These are phyloP conservation scores for Selenicereus undatus DNA, from an alignment of 148 eudicot species.

Conservation along the genomic window DNA sequence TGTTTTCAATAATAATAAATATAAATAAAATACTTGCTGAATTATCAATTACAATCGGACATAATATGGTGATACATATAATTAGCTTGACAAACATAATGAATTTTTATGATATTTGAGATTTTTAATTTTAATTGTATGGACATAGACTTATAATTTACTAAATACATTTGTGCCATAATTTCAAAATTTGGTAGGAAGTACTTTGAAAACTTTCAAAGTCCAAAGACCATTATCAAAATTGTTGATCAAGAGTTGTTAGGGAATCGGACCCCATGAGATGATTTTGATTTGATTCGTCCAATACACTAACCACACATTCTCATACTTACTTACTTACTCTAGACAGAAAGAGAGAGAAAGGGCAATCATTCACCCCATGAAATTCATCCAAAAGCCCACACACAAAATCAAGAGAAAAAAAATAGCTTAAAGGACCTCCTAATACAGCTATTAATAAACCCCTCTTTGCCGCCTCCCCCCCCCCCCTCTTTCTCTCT, in stretches of 20 bases:
- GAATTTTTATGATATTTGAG: too few relatives aligned
- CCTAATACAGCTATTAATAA: background rate
- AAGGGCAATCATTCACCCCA: slow-evolving; percentile 39
- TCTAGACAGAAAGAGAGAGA: slow-evolving; percentile 28
- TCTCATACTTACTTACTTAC: background rate
- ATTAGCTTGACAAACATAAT: too few relatives aligned
- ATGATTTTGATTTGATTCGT: slow-evolving; percentile 7
- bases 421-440: background rate
- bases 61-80: too few relatives aligned
- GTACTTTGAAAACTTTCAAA: background rate
- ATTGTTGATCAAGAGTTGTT: slow-evolving; percentile 14
- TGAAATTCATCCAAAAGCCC: slow-evolving; percentile 29
- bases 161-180: too few relatives aligned
- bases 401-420: background rate
- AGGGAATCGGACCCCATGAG: slow-evolving; percentile 8
- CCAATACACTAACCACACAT: slow-evolving; percentile 19
- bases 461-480: background rate
- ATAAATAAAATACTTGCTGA: too few relatives aligned
- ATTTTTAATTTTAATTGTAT: too few relatives aligned
- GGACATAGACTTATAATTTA: too few relatives aligned
- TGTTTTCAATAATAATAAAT: too few relatives aligned
- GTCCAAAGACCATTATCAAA: slow-evolving; percentile 28
- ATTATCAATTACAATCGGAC: too few relatives aligned
- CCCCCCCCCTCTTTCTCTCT: slow-evolving; percentile 3
- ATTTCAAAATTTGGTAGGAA: too few relatives aligned